Base-by-base conservation (phyloP, 306 rosid species). In the Spatholobus suberectus region DNA sequence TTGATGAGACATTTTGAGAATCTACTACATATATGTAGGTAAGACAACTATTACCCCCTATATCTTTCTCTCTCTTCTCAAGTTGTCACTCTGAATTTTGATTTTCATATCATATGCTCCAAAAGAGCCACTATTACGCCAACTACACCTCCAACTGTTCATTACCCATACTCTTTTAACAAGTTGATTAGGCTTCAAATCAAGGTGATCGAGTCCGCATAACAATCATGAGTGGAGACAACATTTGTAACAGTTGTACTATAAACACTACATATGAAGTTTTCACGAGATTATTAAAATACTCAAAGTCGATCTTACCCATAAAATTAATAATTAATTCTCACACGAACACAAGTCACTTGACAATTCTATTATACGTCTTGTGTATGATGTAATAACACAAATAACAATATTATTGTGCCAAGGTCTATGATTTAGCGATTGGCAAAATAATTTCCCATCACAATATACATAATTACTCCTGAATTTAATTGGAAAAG, bases 1-100 rank as follows among this genome's bases (percentile, higher is more conserved):
- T 88, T 85, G 91, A 92, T 90, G 86, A 87, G 96, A 92, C 93
- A 84, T 87, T 79, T 90, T 90, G 82, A 87, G 93, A 90, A 91
- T 90, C 93, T 86, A 73, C 55, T 34, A 41, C 57, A 49, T 37
- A 65, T 71, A 61, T 37, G 62, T 59, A 51, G 78, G 82, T 59
- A 80, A 76, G 79, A 72, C 72, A 77, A 59, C 77, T 34, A 82
- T 81, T 29, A 9, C 59, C 38, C 75, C 84, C 32, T 3, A 52
- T 80, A 54, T 62, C 21, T 77, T 66, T 78, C 67, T 81, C 83
- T 81, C 59, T 86, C 82, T 70, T 71, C 41, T 11, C 47, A 72
- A 73, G 18, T 80, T 40, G 46, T 59, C 89, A 74, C 86, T 29
- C 4, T 20, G 17, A 37, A 69, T 78, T 86, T 61, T 67, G 51